A percentile compares a stretch with the other conserved stretches of the same genome.
Conservation (phyloP, 306 rosid genomes). For the Gastrolobium bilobum region DNA sequence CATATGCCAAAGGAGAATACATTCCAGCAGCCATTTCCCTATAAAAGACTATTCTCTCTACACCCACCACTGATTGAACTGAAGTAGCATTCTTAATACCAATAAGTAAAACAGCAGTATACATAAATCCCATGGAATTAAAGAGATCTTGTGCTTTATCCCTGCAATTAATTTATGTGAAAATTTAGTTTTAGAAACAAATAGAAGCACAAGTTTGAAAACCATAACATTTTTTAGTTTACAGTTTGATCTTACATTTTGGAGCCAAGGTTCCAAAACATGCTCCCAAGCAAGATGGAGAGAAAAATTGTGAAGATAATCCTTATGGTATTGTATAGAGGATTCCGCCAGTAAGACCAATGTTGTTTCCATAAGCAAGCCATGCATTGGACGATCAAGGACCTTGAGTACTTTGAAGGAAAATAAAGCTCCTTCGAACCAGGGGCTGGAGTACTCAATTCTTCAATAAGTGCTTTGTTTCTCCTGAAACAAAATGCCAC, state of each 20-base stretch:
- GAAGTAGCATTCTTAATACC: slow-evolving; percentile 56
- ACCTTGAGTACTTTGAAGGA: slow-evolving; percentile 72
- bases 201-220: slow-evolving; percentile 34
- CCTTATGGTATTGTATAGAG: slow-evolving; percentile 51
- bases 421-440: slow-evolving; percentile 74
- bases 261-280: slow-evolving; percentile 62
- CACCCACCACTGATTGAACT: slow-evolving; percentile 53
- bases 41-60: slow-evolving; percentile 61
- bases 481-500: slow-evolving; percentile 53
- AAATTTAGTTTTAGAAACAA: background rate
- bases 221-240: slow-evolving; percentile 29
- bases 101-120: slow-evolving; percentile 57
- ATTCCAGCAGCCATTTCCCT: slow-evolving; percentile 68
- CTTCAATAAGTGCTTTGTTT: slow-evolving; percentile 68
- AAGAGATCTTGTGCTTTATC: slow-evolving; percentile 55
- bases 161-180: slow-evolving; percentile 28
- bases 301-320: slow-evolving; percentile 51
- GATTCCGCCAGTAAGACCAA: slow-evolving; percentile 70
- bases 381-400: slow-evolving; percentile 68
- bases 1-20: slow-evolving; percentile 64
- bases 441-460: slow-evolving; percentile 66
- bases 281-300: slow-evolving; percentile 57
- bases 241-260: slow-evolving; percentile 55
- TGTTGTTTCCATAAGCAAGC: slow-evolving; percentile 72
- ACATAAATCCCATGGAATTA: slow-evolving; percentile 66